A percentile compares a stretch with the other conserved stretches of the same genome.
Conservation (phyloP, 306 rosid species). For the Inga laurina region DNA sequence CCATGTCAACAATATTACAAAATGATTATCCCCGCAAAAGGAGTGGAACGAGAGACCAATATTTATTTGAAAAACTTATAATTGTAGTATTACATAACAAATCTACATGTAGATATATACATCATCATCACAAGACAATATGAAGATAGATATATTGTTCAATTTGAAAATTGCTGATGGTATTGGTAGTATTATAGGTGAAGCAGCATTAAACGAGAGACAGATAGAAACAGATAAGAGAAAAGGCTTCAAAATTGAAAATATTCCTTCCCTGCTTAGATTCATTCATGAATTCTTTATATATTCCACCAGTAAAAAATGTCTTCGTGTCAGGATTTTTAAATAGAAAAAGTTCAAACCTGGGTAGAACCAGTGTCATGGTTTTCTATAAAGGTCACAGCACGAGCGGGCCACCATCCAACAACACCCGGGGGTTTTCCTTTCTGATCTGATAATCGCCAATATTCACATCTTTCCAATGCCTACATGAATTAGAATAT, state of each 20-base stretch:
- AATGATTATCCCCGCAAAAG: neutral
- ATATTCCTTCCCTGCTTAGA: neutral
- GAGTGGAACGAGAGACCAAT: neutral
- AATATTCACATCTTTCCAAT: constrained; percentile 86
- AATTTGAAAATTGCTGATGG: neutral
- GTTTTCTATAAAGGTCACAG: constrained; percentile 94
- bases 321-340: neutral
- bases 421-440: constrained; percentile 97
- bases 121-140: neutral
- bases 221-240: neutral
- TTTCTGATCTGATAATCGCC: constrained; percentile 92
- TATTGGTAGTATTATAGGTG: neutral
- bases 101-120: neutral
- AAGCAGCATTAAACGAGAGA: neutral
- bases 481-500: constrained; percentile 44
- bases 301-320: constrained; percentile 1
- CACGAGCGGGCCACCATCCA: constrained; percentile 99
- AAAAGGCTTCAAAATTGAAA: neutral
- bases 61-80: neutral
- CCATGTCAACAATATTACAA: constrained; percentile 1
- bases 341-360: constrained; percentile 48
- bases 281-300: constrained; percentile 14
- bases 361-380: constrained; percentile 99
- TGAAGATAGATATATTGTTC: neutral
- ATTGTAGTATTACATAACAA: neutral